Base-by-base conservation (phyloP, 352 stramenopile genomes). In the Globisporangium rhizosaccharum region DNA sequence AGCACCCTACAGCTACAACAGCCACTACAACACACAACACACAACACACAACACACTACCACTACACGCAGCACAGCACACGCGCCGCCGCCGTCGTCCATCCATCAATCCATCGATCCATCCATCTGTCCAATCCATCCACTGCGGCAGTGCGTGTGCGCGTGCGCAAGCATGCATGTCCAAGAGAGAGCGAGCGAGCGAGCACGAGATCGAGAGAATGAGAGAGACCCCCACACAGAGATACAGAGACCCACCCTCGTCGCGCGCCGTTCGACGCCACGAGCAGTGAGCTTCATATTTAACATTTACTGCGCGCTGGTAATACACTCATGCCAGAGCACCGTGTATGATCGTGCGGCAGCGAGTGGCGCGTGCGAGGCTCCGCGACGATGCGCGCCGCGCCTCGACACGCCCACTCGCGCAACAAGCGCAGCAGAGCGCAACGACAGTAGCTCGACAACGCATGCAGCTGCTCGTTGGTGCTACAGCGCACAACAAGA, bases 251-350 rank as follows among this genome's bases (percentile, higher is more conserved):
- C 33, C 15, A 9, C 15, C 11, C 6, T 46, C 41, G 41, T 46
- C 18, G 6, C 14, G 5, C 41, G 41, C 41, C 41, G 18, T 9
- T n/a, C 18, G 41, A 46, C 41, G 14, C 41, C 15, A 8, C 17
- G 14, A 46, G 41, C 41, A 46, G 12, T 18, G 7, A n/a, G 41
- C 49, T 57, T 51, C 42, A 25, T 63, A 63, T 63, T 63, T 63
- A 63, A 44, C 26, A 15, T 44, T 36, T 42, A 47, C 33, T 8
- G 42, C 30, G 20, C 50, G 11, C 44, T 51, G 23, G 41, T 51
- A 63, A 63, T 63, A 63, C 57, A 63, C 41, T 51, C 56, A 57
- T 52, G 57, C 46, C 44, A 51, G 57, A 53, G 57, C 57, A 52
- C 42, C 49, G 51, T 57, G 51, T 37, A 28, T 44, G 57, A n/a